A percentile compares a stretch with the other conserved stretches of the same genome.
These are phyloP conservation scores for Chaetothyriales sp. DNA, from an alignment of 2,329 filamentous ascomycete species.

Conservation along the genomic window DNA sequence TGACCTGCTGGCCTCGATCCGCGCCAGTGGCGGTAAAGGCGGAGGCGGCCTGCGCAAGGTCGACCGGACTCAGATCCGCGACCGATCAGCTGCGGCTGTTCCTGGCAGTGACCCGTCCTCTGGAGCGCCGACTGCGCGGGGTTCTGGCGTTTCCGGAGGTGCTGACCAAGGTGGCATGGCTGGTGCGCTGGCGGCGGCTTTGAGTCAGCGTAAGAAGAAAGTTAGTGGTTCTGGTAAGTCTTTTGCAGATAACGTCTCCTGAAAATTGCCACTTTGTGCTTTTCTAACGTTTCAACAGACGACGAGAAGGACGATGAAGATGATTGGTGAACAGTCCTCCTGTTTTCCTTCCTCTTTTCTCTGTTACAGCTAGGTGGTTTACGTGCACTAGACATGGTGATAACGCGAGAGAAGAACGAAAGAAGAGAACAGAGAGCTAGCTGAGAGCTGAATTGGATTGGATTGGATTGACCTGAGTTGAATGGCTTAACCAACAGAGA, in stretches of 20 bases:
- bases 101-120: constrained; percentile 40
- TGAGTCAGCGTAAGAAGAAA: constrained; percentile 78
- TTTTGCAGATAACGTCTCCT: background rate
- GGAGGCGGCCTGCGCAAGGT: constrained; percentile 35
- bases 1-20: constrained; percentile 33
- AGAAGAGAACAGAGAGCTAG: background rate
- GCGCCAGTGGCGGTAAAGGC: constrained; percentile 44
- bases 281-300: constrained; percentile 19
- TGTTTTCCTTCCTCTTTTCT: too few relatives aligned
- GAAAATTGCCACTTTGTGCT: constrained; percentile 4
- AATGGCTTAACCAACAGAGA: background rate
- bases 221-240: constrained; percentile 86
- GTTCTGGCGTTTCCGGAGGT: constrained; percentile 26
- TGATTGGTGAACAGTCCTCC: constrained; percentile 26
- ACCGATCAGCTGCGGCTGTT: constrained; percentile 31
- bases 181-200: constrained; percentile 61
- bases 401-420: background rate
- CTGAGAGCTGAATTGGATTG: too few relatives aligned
- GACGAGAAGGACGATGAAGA: constrained; percentile 33
- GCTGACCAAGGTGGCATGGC: constrained; percentile 49
- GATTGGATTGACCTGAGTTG: background rate
- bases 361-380: background rate
- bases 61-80: constrained; percentile 30
- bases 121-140: constrained; percentile 38
- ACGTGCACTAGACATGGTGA: background rate